Conservation (phyloP, 2,329 filamentous ascomycete species). For the Phaeophleospora eucalypticola region DNA sequence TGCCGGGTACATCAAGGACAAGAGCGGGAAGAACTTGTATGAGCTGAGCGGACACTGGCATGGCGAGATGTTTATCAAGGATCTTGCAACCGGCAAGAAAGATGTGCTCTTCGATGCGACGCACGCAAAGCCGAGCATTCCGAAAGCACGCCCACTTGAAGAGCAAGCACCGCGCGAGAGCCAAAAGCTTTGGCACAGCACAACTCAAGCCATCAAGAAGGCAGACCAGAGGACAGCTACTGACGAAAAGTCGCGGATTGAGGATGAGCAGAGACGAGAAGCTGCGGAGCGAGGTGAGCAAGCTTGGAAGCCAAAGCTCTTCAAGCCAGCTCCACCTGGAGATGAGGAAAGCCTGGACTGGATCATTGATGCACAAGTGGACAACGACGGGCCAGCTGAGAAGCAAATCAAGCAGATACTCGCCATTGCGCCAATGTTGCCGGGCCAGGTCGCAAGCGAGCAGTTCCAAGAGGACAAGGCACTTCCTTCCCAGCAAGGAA, state of each 20-base stretch:
- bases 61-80: constrained; percentile 88
- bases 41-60: constrained; percentile 93
- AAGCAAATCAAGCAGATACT: constrained; percentile 78
- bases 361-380: constrained; percentile 83
- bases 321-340: constrained; percentile 62
- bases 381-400: constrained; percentile 58
- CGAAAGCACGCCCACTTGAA: constrained; percentile 68
- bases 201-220: constrained; percentile 74
- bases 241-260: constrained; percentile 92
- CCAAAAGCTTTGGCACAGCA: constrained; percentile 78
- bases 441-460: constrained; percentile 59
- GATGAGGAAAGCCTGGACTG: constrained; percentile 83
- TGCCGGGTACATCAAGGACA: constrained; percentile 82
- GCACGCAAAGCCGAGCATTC: constrained; percentile 70
- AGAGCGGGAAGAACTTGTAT: constrained; percentile 80
- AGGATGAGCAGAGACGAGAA: constrained; percentile 86
- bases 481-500: constrained; percentile 19
- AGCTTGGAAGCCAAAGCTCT: constrained; percentile 82
- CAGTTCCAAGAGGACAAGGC: constrained; percentile 14
- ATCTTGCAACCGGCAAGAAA: constrained; percentile 78
- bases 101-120: constrained; percentile 85
- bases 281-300: constrained; percentile 74
- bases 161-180: constrained; percentile 91
- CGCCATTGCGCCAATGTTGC: constrained; percentile 77
- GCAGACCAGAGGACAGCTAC: constrained; percentile 86